These are phyloP conservation scores for Collybia sordida DNA, from an alignment of 768 basidiomycete genomes.

Conservation along the genomic window DNA sequence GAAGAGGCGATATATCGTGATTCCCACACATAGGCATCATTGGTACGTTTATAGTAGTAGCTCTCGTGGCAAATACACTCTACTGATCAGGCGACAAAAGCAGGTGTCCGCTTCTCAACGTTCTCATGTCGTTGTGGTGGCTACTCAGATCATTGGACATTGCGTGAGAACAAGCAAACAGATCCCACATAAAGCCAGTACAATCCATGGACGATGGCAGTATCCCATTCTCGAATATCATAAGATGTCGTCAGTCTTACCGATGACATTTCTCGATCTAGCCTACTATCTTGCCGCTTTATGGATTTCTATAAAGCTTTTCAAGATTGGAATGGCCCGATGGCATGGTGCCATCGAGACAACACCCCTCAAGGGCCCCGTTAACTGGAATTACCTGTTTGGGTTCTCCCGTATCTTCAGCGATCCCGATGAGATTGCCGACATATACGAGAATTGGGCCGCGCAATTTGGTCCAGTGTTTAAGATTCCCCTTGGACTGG, in stretches of 20 bases:
- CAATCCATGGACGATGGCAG: too few relatives aligned
- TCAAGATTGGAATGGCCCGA: background rate
- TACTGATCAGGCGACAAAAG: too few relatives aligned
- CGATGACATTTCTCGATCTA: slow-evolving; percentile 6
- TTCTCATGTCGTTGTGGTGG: too few relatives aligned
- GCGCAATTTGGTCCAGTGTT: slow-evolving; percentile 47
- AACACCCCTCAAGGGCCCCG: slow-evolving; percentile 43
- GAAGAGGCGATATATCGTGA: too few relatives aligned
- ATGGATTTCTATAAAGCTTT: slow-evolving; percentile 6
- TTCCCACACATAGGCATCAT: too few relatives aligned
- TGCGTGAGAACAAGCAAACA: too few relatives aligned
- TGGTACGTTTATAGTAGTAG: too few relatives aligned
- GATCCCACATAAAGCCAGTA: too few relatives aligned
- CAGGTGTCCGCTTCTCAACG: too few relatives aligned
- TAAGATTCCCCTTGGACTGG: slow-evolving; percentile 35
- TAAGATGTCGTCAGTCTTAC: slow-evolving; percentile 4
- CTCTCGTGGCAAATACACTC: too few relatives aligned
- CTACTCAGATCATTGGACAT: too few relatives aligned
- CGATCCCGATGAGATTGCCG: slow-evolving; percentile 25
- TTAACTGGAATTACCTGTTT: slow-evolving; percentile 38
- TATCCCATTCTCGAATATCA: too few relatives aligned
- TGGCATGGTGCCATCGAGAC: slow-evolving; percentile 9
- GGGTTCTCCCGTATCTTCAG: slow-evolving; percentile 32
- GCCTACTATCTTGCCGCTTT: slow-evolving; percentile 2
- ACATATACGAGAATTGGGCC: slow-evolving; percentile 46